Percentiles rank a stretch among this genome's conserved stretches.
phyloP scores from a whole-genome alignment of 2,329 filamentous ascomycete species.

The Hirsutella thompsonii region DNA sequence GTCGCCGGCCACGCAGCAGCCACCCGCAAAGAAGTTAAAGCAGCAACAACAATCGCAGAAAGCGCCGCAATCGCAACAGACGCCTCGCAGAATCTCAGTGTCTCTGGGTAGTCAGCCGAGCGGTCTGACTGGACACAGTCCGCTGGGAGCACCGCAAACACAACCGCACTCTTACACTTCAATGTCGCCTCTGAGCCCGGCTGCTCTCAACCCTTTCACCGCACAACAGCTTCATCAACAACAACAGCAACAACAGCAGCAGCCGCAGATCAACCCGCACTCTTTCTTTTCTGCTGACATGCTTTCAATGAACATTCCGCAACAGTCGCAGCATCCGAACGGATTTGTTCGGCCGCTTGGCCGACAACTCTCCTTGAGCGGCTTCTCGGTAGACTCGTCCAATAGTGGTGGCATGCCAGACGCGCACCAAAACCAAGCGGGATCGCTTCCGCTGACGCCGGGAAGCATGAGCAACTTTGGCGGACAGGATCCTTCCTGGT shows the following conservation, averaged over 20 bases:
- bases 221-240: slow-evolving; percentile 13
- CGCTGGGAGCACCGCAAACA: slow-evolving; percentile 26
- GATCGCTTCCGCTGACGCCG: slow-evolving; percentile 8
- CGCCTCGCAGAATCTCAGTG: slow-evolving; percentile 25
- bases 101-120: slow-evolving; percentile 27
- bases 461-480: slow-evolving; percentile 11
- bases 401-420: slow-evolving; percentile 18
- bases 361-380: slow-evolving; percentile 62
- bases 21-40: no score
- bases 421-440: slow-evolving; percentile 16
- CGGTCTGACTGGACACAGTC: slow-evolving; percentile 24
- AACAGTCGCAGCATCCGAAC: slow-evolving; percentile 21
- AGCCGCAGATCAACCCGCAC: slow-evolving; percentile 8
- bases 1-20: background rate
- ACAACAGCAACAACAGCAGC: slow-evolving; percentile 8
- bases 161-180: slow-evolving; percentile 13
- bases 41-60: slow-evolving; percentile 9
- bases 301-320: slow-evolving; percentile 36
- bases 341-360: slow-evolving; percentile 56
- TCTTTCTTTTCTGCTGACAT: slow-evolving; percentile 38
- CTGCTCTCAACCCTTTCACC: slow-evolving; percentile 24
- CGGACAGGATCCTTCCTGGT: slow-evolving; percentile 55
- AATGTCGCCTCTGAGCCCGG: slow-evolving; percentile 30
- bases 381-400: slow-evolving; percentile 43
- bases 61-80: slow-evolving; percentile 7